A percentile compares a stretch with the other conserved stretches of the same genome.
These are phyloP conservation scores for Triadica sebifera DNA, from an alignment of 345 rosid genomes.

Conservation along the genomic window DNA sequence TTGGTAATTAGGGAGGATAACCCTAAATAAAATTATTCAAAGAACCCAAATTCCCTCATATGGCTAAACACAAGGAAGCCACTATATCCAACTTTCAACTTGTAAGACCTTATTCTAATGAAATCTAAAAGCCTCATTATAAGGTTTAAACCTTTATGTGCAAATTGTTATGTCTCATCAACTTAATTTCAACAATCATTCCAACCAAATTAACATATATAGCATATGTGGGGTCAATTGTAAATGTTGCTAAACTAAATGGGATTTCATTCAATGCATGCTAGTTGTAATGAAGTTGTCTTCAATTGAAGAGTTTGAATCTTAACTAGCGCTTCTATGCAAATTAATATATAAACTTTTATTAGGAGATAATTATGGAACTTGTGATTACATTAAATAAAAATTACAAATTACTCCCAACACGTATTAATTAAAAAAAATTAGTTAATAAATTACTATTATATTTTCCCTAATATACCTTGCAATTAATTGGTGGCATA, in stretches of 20 bases:
- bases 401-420: too few species aligned
- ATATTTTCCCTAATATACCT: too few species aligned
- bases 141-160: not conserved
- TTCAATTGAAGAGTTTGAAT: too few species aligned
- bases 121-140: conserved; percentile 14
- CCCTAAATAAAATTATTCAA: not conserved
- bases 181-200: not conserved
- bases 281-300: too few species aligned
- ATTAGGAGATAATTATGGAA: too few species aligned
- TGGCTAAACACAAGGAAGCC: conserved; percentile 21
- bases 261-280: too few species aligned
- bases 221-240: not conserved
- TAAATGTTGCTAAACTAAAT: not conserved
- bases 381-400: too few species aligned
- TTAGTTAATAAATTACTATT: too few species aligned
- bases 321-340: too few species aligned
- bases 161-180: not conserved
- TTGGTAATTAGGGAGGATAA: not conserved
- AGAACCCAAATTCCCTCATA: conserved; percentile 22
- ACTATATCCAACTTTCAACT: conserved; percentile 7
- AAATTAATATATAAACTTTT: too few species aligned
- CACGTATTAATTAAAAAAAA: too few species aligned
- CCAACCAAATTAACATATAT: not conserved
- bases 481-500: too few species aligned
- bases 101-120: conserved; percentile 13